phyloP scores from a whole-genome alignment of 2,329 filamentous ascomycete genomes.

The Penicillium oxalicum region DNA sequence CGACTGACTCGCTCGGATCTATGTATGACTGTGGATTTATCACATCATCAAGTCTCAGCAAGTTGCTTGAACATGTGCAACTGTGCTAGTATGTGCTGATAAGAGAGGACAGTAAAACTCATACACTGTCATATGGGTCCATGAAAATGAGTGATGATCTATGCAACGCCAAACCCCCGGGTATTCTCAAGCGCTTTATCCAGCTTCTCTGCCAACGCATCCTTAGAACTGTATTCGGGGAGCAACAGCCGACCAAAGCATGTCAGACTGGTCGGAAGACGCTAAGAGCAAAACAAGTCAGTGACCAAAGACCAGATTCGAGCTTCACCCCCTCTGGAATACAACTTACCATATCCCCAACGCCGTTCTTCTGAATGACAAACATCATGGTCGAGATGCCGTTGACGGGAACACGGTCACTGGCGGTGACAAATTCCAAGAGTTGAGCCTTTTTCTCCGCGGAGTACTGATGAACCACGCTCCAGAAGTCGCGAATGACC shows the following conservation, averaged over 20 bases:
- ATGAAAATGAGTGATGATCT: background rate
- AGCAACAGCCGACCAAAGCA: constrained; percentile 86
- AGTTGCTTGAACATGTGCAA: too few species aligned
- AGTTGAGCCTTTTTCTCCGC: constrained; percentile 67
- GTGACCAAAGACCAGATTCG: background rate
- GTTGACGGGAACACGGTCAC: constrained; percentile 80
- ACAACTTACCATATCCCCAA: constrained; percentile 48
- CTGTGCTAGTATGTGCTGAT: too few species aligned
- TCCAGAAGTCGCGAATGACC: constrained; percentile 77
- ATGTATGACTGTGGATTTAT: too few species aligned
- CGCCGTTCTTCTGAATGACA: constrained; percentile 70
- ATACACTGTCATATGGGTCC: too few species aligned
- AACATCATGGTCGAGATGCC: constrained; percentile 79
- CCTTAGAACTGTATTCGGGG: constrained; percentile 70
- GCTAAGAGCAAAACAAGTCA: constrained; percentile 19
- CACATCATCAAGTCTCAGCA: too few species aligned
- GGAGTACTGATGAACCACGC: constrained; percentile 59
- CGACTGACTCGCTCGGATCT: too few species aligned
- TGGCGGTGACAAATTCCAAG: constrained; percentile 91
- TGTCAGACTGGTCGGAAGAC: constrained; percentile 79
- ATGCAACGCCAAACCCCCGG: constrained; percentile 82
- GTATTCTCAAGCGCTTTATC: constrained; percentile 82
- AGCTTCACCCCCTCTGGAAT: background rate
- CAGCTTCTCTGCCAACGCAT: constrained; percentile 67
- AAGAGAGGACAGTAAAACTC: too few species aligned